Evolutionary conservation across 306 rosid species (phyloP).

Genomic region (Dalbergia cochinchinensis): DNA sequence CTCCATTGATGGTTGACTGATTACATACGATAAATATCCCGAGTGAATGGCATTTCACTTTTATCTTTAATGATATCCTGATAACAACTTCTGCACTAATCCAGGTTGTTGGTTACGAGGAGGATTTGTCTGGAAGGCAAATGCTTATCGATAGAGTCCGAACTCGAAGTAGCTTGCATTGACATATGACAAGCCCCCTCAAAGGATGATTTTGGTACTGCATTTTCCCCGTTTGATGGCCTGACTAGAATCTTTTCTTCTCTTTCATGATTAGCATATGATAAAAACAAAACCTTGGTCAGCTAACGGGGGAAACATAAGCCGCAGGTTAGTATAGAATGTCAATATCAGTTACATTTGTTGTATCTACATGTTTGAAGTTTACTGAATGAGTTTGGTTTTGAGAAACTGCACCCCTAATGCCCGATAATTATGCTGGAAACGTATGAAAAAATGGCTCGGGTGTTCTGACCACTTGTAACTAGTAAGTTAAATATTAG

Average conservation of each 20-base stretch:
- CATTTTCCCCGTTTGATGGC: slow-evolving; percentile 21
- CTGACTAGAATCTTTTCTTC: slow-evolving; percentile 35
- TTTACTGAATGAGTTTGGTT: slow-evolving; percentile 10
- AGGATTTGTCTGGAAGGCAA: slow-evolving; percentile 92
- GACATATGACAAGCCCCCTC: slow-evolving; percentile 33
- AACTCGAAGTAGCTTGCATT: slow-evolving; percentile 72
- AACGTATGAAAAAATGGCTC: slow-evolving; percentile 6
- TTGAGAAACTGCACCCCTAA: slow-evolving; percentile 27
- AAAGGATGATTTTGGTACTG: slow-evolving; percentile 17
- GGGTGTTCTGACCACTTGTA: neutral
- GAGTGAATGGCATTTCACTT: slow-evolving; percentile 36
- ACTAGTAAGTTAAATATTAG: neutral
- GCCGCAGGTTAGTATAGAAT: slow-evolving; percentile 38
- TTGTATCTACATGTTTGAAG: slow-evolving; percentile 26
- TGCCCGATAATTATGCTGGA: slow-evolving; percentile 3
- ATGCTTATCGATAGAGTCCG: slow-evolving; percentile 89
- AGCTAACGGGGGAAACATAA: slow-evolving; percentile 38
- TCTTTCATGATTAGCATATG: slow-evolving; percentile 26
- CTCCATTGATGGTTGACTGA: slow-evolving; percentile 17
- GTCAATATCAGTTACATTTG: slow-evolving; percentile 33
- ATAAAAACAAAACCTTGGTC: slow-evolving; percentile 20
- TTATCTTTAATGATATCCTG: slow-evolving; percentile 27
- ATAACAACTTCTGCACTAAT: slow-evolving; percentile 19
- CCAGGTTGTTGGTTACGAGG: slow-evolving; percentile 91
- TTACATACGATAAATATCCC: slow-evolving; percentile 15